Base-by-base conservation (phyloP, 352 stramenopile species). In the Phytophthora boehmeriae region DNA sequence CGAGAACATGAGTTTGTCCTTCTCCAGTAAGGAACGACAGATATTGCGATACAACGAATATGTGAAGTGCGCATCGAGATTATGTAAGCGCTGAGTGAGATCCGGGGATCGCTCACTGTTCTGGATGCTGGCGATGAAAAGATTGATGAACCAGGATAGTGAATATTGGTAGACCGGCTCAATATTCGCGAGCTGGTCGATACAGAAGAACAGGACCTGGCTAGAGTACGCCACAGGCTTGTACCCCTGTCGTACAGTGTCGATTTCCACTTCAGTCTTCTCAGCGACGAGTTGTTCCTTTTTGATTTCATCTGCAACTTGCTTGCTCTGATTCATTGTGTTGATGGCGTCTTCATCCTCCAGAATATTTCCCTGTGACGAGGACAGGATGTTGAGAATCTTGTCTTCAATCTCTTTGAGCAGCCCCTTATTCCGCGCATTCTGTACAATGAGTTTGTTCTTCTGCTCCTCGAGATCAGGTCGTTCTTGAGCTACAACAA, bases 321-420 rank as follows among this genome's bases (percentile, higher is more conserved):
- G 74, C 48, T 96, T 96, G 49, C 88, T 93, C 42, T 95, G 83
- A 57, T 96, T 97, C 72, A 98, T 92, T 5, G 93, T 97, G 22
- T 93, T 92, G 69, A 98, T 98, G 16, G 90, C 92, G 11, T 92
- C 84, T 68, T 97, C 87, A 54, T 98, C 89, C 59, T 98, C 94
- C 9, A 98, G 70, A 28, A 98, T 98, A 54, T 98, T 98, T 30
- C 92, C 93, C 54, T 97, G 78, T 0, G 90, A 97, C 1, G 82
- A 90, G 11, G 79, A 93, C 35, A 98, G 59, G 68, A 98, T 97
- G 49, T 96, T 80, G 23, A 98, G 73, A 42, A 98, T 98, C 46
- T 93, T 95, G 66, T 98, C 92, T 68, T 98, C 94, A 49, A 98
- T 98, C 39, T 97, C 91, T 58, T 98, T 97, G 11, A 98, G 78